Evolutionary conservation across 768 basidiomycete species (phyloP).

Genomic region (Lactarius trivialis): DNA sequence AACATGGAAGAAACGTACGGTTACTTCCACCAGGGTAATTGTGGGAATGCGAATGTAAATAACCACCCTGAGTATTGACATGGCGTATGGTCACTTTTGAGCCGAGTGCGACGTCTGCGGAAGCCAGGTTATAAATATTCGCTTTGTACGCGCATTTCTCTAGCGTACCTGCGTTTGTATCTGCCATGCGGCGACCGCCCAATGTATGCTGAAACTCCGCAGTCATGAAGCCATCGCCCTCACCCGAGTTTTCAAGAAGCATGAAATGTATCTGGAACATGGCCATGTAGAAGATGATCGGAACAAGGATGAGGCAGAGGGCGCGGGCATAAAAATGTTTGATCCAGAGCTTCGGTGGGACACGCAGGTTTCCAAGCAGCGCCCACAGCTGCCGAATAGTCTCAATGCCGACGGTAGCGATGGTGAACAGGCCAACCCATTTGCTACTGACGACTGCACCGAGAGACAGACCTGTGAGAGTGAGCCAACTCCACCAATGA

Average conservation of each 20-base stretch:
- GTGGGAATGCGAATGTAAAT: conserved; percentile 90
- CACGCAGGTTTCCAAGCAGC: conserved; percentile 78
- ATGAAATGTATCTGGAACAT: conserved; percentile 97
- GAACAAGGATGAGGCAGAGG: conserved; percentile 81
- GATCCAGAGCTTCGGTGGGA: conserved; percentile 68
- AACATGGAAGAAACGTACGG: conserved; percentile 47
- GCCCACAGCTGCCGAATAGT: conserved; percentile 85
- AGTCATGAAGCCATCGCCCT: conserved; percentile 99
- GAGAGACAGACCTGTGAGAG: conserved; percentile 78
- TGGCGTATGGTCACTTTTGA: conserved; percentile 82
- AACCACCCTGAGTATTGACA: conserved; percentile 97
- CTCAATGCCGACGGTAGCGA: conserved; percentile 84
- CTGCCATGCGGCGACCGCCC: conserved; percentile 80
- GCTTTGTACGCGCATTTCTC: neutral
- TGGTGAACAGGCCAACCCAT: conserved; percentile 98
- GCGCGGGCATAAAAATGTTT: conserved; percentile 87
- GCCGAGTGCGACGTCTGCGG: conserved; percentile 74
- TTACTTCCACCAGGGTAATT: conserved; percentile 85
- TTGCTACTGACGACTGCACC: conserved; percentile 94
- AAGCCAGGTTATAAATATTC: neutral
- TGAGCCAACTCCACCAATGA: conserved; percentile 90
- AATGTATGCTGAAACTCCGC: conserved; percentile 97
- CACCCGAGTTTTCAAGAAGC: conserved; percentile 83
- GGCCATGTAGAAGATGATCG: conserved; percentile 84
- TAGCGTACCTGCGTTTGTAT: conserved; percentile 78